Evolutionary conservation across 345 rosid species (phyloP), one percentile per base, ranked within the genome.

Genomic region (Noccaea bulbosa): DNA sequence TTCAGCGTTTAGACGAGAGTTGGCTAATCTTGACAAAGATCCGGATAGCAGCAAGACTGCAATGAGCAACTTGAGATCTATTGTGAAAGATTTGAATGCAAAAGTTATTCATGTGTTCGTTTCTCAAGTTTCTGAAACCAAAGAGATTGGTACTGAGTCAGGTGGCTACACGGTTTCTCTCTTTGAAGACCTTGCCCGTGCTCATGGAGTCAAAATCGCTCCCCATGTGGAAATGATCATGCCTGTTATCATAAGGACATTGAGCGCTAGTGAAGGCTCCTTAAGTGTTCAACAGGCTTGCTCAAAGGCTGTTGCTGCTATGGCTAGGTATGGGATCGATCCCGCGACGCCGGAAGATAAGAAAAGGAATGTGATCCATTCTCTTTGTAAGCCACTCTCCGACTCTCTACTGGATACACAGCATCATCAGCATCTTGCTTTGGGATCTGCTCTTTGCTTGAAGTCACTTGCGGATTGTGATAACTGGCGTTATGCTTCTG

Each of bases 251-350:
- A 76, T 90, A 72, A 92, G 87, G 76, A 92, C 98, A 1, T 62
- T 95, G 52, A 85, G 87, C 46, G 88, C 88, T 12, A 92, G 92
- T 77, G 92, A 91, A 8, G 99, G 92, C 7, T 92, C 96, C 8
- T 84, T 92, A 57, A 83, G 83, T 46, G 93, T 95, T 78, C 98
- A 92, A 66, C 97, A 95, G 68, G 99, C 99, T 11, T 95, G 99
- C 78, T 85, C 99, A 20, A 92, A 86, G 78, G 99, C 90, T 22
- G 91, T 95, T 7, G 93, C 99, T 1, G 97, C 98, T 62, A 85
- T 92, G 56, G 97, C 99, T 6, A 88, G 97, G 71, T 92, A 86
- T 54, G 98, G 96, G 24, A 85, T 95, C 63, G 97, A 87, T 35
- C 97, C 91, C 4, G 78, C 90, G 15, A 87, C 88, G 30, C 90